Percentiles rank a stretch among this genome's conserved stretches.
Conservation (phyloP, 768 basidiomycete species). For the Galerina marginata region DNA sequence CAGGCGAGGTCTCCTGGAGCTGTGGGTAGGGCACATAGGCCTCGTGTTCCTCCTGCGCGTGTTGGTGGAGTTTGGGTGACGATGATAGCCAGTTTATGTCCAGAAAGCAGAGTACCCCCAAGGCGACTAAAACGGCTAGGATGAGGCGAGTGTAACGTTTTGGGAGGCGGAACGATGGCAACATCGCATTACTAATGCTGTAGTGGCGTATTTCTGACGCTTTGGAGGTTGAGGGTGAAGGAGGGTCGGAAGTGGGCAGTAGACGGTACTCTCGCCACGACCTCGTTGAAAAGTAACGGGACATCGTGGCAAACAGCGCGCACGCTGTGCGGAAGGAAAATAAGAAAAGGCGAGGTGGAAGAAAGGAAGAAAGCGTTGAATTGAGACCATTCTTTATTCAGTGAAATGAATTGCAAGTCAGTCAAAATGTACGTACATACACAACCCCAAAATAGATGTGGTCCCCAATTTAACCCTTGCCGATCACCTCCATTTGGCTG, state of each 20-base stretch:
- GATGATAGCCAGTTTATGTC: not conserved
- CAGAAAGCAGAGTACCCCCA: not conserved
- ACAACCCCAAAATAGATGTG: not conserved
- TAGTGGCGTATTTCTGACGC: not conserved
- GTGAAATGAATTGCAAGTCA: not conserved
- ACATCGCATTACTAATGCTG: not conserved
- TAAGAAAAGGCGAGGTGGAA: not conserved
- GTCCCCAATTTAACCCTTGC: not conserved
- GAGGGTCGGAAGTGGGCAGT: not conserved
- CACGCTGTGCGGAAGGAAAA: not conserved
- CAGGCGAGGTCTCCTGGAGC: conserved; percentile 8
- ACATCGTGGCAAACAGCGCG: not conserved
- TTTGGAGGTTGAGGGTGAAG: not conserved
- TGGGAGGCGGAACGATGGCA: conserved; percentile 3
- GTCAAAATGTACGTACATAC: not conserved
- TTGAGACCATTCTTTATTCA: not conserved
- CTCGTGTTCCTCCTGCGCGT: not conserved
- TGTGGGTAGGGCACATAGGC: conserved; percentile 10
- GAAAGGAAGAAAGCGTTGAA: not conserved
- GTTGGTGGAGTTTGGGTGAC: not conserved
- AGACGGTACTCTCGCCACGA: conserved; percentile 1
- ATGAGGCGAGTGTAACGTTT: conserved; percentile 21
- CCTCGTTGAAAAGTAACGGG: not conserved
- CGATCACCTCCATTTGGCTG: too few species aligned
- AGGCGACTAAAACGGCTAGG: conserved; percentile 4